Base-by-base conservation (phyloP, 768 basidiomycete genomes). In the Heimioporus sp. region DNA sequence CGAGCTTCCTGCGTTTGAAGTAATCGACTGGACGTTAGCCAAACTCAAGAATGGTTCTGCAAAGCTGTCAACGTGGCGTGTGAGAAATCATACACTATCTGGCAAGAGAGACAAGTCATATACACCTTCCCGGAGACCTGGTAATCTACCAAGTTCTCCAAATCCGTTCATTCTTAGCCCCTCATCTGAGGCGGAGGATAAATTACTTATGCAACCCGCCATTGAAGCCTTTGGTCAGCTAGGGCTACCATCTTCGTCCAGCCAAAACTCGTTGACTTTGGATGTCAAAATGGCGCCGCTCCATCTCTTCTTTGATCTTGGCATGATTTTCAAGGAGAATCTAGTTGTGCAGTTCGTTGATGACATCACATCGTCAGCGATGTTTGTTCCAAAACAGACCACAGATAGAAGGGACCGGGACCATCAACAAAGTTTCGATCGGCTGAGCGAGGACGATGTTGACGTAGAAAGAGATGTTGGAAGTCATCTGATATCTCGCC, bases 291-390 rank as follows among this genome's bases (percentile, higher is more conserved):
- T 81, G 9, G 72, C 73, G 10, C 87, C 92, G 10, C 59, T 95
- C 10, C 92, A 93, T 61, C 38, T 88, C n/a, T 90, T 92, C 61
- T 46, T 90, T 24, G 91, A 95, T 64, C 70, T 91, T 42, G 77
- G 69, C 32, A 64, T 72, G 49, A 57, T 75, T 17, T 57, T 81
- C 45, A 62, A 72, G 52, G 57, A 70, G 58, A 61, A 53, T 46
- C 73, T 66, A 53, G 69, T 75, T 41, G 61, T 80, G 32, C 61
- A 67, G 0, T 87, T 87, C 55, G 36, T 86, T 39, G 73, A 80
- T 10, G 76, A 79, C 13, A 36, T 78, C 34, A 56, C 65, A n/a
- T 63, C 55, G 1, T 48, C 61, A 19, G 31, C 53, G 20, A 52
- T 60, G 8, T 59, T 64, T 49, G 42, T 24, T 8, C 35, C 52